phyloP scores from a whole-genome alignment of 805 yeast species.

The Debaryomyces hansenii region DNA sequence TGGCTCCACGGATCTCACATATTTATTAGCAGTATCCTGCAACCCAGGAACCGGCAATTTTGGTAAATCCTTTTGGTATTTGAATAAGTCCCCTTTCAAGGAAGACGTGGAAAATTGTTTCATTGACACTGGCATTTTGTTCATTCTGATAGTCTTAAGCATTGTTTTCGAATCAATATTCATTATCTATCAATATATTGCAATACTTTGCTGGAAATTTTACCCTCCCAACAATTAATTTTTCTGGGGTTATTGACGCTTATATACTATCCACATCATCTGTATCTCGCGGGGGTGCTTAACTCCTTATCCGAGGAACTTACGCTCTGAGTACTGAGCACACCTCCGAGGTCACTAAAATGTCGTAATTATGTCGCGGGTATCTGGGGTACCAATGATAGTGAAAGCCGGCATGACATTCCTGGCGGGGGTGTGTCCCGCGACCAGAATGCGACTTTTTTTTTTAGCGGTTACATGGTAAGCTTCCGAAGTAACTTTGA shows the following conservation, averaged over 20 bases:
- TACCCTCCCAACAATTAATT: not conserved
- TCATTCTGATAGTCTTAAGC: conserved; percentile 7
- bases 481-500: too few species aligned
- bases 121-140: conserved; percentile 14
- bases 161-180: conserved; percentile 2
- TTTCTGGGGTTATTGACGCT: not conserved
- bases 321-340: not conserved
- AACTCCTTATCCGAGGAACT: not conserved
- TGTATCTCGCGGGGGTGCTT: conserved; percentile 4
- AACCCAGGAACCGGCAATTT: conserved; percentile 85
- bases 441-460: too few species aligned
- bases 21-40: conserved; percentile 65
- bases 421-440: too few species aligned
- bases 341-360: not conserved
- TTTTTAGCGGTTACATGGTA: too few species aligned
- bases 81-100: conserved; percentile 65
- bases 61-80: conserved; percentile 74
- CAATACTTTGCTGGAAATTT: not conserved
- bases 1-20: conserved; percentile 74
- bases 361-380: not conserved
- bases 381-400: not conserved
- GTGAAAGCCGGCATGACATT: too few species aligned
- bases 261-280: not conserved
- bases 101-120: conserved; percentile 27
- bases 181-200: not conserved